phyloP scores from a whole-genome alignment of 768 basidiomycete species.

The Panellus pusillus region DNA sequence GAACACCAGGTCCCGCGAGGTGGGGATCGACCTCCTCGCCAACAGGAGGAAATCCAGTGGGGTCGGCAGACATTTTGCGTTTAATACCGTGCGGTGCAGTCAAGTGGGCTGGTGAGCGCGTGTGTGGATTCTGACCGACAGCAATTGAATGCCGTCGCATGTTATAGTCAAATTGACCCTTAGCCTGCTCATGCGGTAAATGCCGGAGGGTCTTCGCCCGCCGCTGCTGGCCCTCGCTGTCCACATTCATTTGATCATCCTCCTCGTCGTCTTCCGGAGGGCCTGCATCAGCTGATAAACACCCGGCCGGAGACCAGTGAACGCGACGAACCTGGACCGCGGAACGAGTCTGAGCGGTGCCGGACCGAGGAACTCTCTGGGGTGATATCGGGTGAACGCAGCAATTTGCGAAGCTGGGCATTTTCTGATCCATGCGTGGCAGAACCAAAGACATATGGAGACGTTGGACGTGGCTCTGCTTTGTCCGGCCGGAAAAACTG shows the following conservation, averaged over 20 bases:
- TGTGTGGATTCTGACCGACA: slow-evolving; percentile 50
- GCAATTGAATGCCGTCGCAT: slow-evolving; percentile 76
- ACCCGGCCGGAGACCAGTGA: slow-evolving; percentile 9
- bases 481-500: slow-evolving; percentile 27
- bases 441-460: slow-evolving; percentile 74
- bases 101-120: slow-evolving; percentile 35
- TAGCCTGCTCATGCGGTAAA: slow-evolving; percentile 39
- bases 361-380: slow-evolving; percentile 23
- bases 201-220: slow-evolving; percentile 30
- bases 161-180: slow-evolving; percentile 59
- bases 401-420: slow-evolving; percentile 55
- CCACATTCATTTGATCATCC: slow-evolving; percentile 38
- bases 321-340: slow-evolving; percentile 15
- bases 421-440: slow-evolving; percentile 45
- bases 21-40: slow-evolving; percentile 68
- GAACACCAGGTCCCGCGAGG: slow-evolving; percentile 66
- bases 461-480: slow-evolving; percentile 55
- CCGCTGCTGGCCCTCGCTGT: slow-evolving; percentile 35
- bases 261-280: slow-evolving; percentile 31
- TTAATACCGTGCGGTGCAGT: slow-evolving; percentile 63
- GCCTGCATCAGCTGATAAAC: slow-evolving; percentile 23
- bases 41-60: slow-evolving; percentile 47
- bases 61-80: slow-evolving; percentile 80
- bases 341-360: slow-evolving; percentile 24
- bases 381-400: slow-evolving; percentile 50